Percentiles rank a stretch among this genome's conserved stretches.
phyloP scores from a whole-genome alignment of 306 rosid species.

The Cyclanthera cordifolia region DNA sequence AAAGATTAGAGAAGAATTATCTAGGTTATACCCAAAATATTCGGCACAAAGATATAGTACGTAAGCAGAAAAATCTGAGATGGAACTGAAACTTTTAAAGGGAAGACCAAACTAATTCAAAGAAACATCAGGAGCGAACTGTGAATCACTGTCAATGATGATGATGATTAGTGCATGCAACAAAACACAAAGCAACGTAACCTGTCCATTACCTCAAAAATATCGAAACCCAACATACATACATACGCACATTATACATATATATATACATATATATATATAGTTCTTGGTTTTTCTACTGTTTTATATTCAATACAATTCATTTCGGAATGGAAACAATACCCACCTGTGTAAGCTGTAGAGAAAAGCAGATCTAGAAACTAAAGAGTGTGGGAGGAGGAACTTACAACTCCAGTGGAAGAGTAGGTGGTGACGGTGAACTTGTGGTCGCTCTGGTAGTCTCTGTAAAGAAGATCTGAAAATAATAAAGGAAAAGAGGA shows the following conservation, averaged over 20 bases:
- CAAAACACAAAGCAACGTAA: neutral
- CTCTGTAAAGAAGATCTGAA: constrained; percentile 78
- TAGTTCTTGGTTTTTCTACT: neutral
- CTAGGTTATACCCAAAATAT: neutral
- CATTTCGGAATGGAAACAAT: neutral
- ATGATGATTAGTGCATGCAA: neutral
- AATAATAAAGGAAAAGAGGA: constrained; percentile 10
- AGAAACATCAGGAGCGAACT: neutral
- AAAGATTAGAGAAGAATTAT: neutral
- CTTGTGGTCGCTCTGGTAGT: constrained; percentile 85
- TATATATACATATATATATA: no score
- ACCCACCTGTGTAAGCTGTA: no score
- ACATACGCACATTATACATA: no score
- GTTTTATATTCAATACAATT: neutral
- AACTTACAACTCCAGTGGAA: constrained; percentile 73
- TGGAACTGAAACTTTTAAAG: neutral
- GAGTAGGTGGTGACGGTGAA: constrained; percentile 80
- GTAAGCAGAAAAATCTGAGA: neutral
- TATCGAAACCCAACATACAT: no score
- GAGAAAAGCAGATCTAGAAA: neutral
- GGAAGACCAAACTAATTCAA: neutral
- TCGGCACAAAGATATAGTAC: neutral
- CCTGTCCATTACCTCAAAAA: no score
- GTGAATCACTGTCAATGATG: neutral
- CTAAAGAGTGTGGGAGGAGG: neutral